Conservation (phyloP, 768 basidiomycete genomes). For the Mycena amicta region DNA sequence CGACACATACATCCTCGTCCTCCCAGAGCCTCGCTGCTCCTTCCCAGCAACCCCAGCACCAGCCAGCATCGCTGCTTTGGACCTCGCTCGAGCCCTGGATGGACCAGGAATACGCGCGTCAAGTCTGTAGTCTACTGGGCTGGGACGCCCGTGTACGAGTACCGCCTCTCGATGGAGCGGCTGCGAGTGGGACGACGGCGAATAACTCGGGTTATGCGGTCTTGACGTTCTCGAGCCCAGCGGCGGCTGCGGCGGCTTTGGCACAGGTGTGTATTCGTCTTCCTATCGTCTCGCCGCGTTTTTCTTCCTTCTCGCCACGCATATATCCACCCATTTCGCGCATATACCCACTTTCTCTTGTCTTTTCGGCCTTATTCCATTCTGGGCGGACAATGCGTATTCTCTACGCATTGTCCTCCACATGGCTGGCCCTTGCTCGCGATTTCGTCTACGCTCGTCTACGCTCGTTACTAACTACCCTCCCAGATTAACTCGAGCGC, state of each 20-base stretch:
- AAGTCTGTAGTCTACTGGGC: no score
- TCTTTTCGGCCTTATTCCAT: no score
- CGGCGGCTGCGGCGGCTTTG: constrained; percentile 9
- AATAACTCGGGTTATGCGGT: constrained; percentile 53
- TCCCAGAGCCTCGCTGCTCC: no score
- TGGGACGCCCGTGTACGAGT: no score
- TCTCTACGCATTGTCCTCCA: not conserved
- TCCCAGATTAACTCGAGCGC: constrained; percentile 57
- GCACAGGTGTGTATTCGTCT: constrained; percentile 6
- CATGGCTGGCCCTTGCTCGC: not conserved
- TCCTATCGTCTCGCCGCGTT: not conserved
- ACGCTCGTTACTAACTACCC: not conserved
- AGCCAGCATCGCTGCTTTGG: no score
- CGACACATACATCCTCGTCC: no score
- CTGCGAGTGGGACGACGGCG: constrained; percentile 66
- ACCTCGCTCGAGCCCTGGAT: no score
- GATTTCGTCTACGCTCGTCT: not conserved
- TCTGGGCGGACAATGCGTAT: not conserved
- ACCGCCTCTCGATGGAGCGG: no score
- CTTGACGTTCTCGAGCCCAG: constrained; percentile 12
- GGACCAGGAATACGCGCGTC: no score
- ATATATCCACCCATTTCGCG: not conserved
- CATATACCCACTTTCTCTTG: not conserved
- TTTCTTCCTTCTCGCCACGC: not conserved
- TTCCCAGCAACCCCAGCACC: no score